Percentiles rank a stretch among this genome's conserved stretches.
These are phyloP conservation scores for Protostelium mycophagum DNA, from an alignment of 78 protist genomes.

Conservation along the genomic window DNA sequence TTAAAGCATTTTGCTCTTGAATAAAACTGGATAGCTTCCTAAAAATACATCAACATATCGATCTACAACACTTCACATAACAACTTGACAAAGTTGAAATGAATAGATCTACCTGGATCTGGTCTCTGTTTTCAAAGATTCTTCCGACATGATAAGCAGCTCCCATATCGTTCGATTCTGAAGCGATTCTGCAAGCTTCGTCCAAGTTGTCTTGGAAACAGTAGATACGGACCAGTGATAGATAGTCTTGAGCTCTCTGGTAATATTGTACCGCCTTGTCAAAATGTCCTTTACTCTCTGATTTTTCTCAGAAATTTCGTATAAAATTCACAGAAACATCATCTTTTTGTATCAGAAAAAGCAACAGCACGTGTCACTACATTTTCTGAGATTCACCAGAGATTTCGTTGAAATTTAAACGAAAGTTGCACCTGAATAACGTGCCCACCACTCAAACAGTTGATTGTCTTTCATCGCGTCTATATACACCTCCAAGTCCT, in stretches of 20 bases:
- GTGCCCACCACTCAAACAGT: conserved; percentile 64
- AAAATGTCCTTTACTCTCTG: conserved; percentile 17
- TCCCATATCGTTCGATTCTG: not conserved
- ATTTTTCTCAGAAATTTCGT: not conserved
- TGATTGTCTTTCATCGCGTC: conserved; percentile 1
- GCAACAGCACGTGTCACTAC: no score
- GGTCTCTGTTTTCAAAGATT: conserved; percentile 18
- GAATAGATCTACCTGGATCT: not conserved
- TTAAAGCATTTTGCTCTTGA: conserved; percentile 26
- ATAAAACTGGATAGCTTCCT: conserved; percentile 47
- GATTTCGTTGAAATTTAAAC: no score
- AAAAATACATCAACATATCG: no score
- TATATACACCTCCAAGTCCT: conserved; percentile 18
- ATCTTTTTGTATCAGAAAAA: no score
- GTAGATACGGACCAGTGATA: conserved; percentile 37
- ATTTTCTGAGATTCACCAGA: no score
- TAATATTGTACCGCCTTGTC: conserved; percentile 47
- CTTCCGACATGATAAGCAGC: conserved; percentile 68
- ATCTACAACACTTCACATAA: no score
- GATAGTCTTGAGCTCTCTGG: conserved; percentile 46
- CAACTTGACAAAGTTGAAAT: not conserved
- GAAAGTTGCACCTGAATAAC: conserved; percentile 6
- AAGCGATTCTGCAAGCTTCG: not conserved
- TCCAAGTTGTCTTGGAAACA: conserved; percentile 11
- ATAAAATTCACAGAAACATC: no score